Evolutionary conservation across 2,329 filamentous ascomycete species (phyloP).

Genomic region (Zymoseptoria brevis): DNA sequence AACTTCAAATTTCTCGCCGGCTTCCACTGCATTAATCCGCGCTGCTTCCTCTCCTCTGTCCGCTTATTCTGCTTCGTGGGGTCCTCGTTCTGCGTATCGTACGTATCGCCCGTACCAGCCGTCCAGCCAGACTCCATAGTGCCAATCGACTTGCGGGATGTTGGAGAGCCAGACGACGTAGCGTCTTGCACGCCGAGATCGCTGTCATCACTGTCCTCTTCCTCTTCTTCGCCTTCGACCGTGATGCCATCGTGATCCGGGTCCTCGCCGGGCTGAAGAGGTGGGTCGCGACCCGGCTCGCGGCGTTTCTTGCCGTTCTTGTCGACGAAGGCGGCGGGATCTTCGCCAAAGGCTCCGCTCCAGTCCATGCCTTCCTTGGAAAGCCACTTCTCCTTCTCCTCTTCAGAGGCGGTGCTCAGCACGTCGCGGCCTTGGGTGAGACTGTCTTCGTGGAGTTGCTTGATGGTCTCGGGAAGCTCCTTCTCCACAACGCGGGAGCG

Average conservation of each 20-base stretch:
- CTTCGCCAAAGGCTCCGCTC: conserved; percentile 75
- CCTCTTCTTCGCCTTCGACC: conserved; percentile 36
- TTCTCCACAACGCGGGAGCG: conserved; percentile 61
- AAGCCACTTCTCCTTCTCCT: conserved; percentile 71
- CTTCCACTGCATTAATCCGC: conserved; percentile 91
- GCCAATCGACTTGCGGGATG: conserved; percentile 19
- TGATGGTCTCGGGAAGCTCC: conserved; percentile 64
- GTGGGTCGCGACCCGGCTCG: conserved; percentile 48
- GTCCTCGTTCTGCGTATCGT: conserved; percentile 40
- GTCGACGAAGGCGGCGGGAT: conserved; percentile 57
- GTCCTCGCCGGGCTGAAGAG: conserved; percentile 41
- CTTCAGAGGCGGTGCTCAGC: conserved; percentile 61
- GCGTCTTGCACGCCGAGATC: conserved; percentile 55
- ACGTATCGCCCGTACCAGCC: conserved; percentile 24
- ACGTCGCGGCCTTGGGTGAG: conserved; percentile 73
- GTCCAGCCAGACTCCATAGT: conserved; percentile 29
- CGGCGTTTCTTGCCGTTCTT: conserved; percentile 45
- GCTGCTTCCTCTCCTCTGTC: conserved; percentile 70
- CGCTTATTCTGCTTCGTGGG: conserved; percentile 62
- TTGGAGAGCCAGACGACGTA: conserved; percentile 19
- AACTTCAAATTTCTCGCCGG: conserved; percentile 80
- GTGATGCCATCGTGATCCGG: conserved; percentile 36
- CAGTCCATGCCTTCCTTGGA: conserved; percentile 74
- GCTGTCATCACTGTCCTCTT: conserved; percentile 32
- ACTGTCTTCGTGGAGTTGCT: conserved; percentile 72